These are phyloP conservation scores for Eucalyptus curtisii DNA, from an alignment of 345 rosid species.

Conservation along the genomic window DNA sequence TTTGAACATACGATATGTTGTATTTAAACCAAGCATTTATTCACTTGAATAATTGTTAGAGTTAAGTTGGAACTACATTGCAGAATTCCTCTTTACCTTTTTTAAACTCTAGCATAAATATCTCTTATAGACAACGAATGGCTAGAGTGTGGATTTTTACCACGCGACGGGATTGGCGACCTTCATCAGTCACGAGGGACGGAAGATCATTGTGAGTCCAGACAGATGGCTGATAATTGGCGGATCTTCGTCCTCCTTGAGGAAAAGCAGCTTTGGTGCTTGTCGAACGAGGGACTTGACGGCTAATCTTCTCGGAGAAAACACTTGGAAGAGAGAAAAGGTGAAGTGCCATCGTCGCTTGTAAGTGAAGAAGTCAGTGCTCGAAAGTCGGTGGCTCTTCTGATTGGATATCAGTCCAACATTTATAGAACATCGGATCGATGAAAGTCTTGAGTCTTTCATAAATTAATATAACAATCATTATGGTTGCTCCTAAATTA, in stretches of 20 bases:
- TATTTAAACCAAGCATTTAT: neutral
- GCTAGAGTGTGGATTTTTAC: neutral
- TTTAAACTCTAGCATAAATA: too few species aligned
- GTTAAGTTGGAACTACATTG: neutral
- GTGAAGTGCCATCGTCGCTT: neutral
- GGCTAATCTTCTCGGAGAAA: neutral
- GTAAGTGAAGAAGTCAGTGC: neutral
- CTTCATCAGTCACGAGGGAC: neutral
- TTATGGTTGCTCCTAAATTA: too few species aligned
- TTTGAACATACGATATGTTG: fast-evolving
- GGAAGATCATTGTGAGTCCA: neutral
- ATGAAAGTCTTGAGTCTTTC: neutral
- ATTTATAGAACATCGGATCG: neutral
- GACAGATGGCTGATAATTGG: neutral
- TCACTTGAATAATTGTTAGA: too few species aligned
- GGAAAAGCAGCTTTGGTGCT: neutral
- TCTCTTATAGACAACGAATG: too few species aligned
- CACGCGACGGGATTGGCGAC: neutral
- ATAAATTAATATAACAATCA: too few species aligned
- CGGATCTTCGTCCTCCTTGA: neutral
- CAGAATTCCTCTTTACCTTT: neutral
- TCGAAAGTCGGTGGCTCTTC: neutral
- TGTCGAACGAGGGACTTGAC: neutral
- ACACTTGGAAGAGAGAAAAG: neutral
- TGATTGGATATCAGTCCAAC: neutral